A percentile compares a stretch with the other conserved stretches of the same genome.
Conservation (phyloP, 345 rosid species). For the Kernera saxatilis region DNA sequence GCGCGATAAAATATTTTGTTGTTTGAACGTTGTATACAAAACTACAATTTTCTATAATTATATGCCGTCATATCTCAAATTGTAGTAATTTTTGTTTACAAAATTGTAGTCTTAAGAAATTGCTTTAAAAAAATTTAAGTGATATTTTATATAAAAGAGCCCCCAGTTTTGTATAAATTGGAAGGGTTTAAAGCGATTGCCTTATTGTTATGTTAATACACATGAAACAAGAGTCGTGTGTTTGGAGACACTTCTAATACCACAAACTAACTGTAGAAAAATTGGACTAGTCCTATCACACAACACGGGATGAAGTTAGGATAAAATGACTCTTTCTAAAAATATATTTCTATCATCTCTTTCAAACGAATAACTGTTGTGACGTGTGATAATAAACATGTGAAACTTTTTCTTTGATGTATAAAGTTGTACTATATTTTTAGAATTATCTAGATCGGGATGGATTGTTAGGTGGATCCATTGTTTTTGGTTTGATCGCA, state of each 20-base stretch:
- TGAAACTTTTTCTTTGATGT: conserved; percentile 4
- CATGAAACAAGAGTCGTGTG: background rate
- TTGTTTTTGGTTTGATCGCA: background rate
- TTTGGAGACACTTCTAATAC: background rate
- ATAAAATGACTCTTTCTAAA: background rate
- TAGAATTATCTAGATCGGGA: background rate
- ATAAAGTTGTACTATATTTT: background rate
- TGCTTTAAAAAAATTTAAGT: background rate
- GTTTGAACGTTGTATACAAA: background rate
- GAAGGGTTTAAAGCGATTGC: background rate
- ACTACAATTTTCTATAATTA: background rate
- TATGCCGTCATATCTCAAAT: background rate
- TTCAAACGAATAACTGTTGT: background rate
- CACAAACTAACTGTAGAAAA: background rate
- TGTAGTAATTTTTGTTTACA: background rate
- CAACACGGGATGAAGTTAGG: background rate
- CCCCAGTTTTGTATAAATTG: background rate
- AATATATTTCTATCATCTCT: background rate
- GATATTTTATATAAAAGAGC: background rate
- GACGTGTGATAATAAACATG: background rate
- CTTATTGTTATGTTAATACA: background rate
- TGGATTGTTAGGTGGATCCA: conserved; percentile 4
- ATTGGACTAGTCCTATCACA: background rate
- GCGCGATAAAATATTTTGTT: background rate
- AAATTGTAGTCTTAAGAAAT: background rate